Percentiles rank a stretch among this genome's conserved stretches.
These are phyloP conservation scores for Ilex paraguariensis DNA, from an alignment of 305 asterid species.

Conservation along the genomic window DNA sequence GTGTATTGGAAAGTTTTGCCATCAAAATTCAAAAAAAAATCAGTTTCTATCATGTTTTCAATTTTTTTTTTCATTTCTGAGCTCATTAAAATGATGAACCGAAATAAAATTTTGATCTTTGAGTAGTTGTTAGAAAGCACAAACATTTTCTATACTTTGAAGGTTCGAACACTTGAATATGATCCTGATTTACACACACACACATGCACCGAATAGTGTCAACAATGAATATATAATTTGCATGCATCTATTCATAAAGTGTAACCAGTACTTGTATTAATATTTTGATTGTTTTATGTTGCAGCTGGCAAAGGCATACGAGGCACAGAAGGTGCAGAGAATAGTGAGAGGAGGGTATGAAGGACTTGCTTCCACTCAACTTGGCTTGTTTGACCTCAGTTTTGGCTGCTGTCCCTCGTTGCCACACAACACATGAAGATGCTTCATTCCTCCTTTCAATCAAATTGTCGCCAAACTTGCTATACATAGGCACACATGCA, in stretches of 20 bases:
- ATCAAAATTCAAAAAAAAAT: neutral
- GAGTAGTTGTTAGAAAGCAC: neutral
- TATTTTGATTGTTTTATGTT: neutral
- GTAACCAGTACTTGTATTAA: too few species aligned
- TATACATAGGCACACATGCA: neutral
- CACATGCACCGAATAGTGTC: neutral
- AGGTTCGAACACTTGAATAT: too few species aligned
- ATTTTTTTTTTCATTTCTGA: too few species aligned
- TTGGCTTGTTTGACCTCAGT: constrained; percentile 39
- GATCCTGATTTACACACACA: neutral
- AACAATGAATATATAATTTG: neutral
- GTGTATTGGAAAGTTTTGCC: neutral
- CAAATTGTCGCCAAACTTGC: constrained; percentile 6
- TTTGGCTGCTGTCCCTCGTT: constrained; percentile 44
- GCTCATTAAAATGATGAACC: neutral
- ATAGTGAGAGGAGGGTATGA: constrained; percentile 32
- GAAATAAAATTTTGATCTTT: too few species aligned
- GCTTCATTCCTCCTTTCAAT: constrained; percentile 2
- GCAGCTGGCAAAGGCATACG: constrained; percentile 61
- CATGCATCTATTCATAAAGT: neutral
- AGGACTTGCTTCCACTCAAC: constrained; percentile 35
- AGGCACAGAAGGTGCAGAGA: constrained; percentile 44
- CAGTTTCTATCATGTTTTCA: too few species aligned
- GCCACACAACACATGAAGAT: constrained; percentile 45
- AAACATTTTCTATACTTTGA: neutral